phyloP scores from a whole-genome alignment of 495 filamentous ascomycete species.

The Penicillium canariense region DNA sequence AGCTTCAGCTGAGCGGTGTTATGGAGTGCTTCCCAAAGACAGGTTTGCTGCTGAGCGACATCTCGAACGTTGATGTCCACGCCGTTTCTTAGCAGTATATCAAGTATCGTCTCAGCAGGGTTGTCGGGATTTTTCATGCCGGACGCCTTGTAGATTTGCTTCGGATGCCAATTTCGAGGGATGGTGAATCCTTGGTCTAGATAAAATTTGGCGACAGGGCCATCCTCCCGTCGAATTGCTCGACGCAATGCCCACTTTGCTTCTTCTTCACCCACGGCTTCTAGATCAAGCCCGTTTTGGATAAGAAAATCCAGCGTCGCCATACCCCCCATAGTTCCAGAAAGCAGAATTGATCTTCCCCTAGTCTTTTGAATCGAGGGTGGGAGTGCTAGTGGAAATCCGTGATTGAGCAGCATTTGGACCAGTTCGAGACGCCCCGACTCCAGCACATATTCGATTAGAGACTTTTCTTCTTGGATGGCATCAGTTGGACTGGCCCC shows the following conservation, averaged over 20 bases:
- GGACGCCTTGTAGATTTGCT: background rate
- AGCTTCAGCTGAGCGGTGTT: background rate
- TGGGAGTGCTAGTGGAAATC: background rate
- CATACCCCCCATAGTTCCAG: background rate
- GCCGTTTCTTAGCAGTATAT: background rate
- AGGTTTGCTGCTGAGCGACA: background rate
- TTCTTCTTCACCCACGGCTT: background rate
- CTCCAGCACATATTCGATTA: background rate
- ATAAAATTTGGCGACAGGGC: background rate
- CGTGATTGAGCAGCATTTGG: background rate
- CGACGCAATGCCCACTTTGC: background rate
- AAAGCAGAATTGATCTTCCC: background rate
- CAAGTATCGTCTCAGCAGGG: background rate
- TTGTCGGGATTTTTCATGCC: background rate
- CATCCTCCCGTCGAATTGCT: background rate
- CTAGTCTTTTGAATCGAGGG: background rate
- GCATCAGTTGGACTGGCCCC: background rate
- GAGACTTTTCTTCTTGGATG: background rate
- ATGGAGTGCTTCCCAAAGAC: background rate
- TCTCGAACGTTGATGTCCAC: background rate
- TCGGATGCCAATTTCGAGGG: background rate
- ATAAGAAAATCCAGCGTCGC: background rate
- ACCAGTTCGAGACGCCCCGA: background rate
- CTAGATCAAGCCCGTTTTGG: background rate
- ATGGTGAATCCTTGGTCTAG: background rate